phyloP scores from a whole-genome alignment of 164 flowering plant genomes.

The Vitis cinerea region DNA sequence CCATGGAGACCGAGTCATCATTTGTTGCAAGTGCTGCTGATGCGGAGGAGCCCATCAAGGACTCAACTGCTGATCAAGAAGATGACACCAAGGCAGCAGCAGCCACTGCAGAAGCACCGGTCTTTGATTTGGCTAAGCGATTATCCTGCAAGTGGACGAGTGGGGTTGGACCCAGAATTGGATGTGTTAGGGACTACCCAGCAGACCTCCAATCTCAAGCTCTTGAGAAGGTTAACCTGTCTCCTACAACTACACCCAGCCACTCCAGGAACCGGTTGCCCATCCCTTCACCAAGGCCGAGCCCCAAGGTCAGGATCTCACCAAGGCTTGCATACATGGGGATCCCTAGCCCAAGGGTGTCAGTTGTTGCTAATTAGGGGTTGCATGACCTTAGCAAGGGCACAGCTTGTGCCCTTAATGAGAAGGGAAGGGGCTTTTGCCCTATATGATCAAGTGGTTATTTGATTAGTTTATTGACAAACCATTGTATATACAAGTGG shows the following conservation, averaged over 20 bases:
- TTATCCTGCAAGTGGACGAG: conserved; percentile 79
- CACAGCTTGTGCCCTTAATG: conserved; percentile 2
- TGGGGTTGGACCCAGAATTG: conserved; percentile 80
- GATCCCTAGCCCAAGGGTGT: conserved; percentile 61
- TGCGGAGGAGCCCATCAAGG: background rate
- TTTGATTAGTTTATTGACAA: background rate
- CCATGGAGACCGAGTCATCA: conserved; percentile 2
- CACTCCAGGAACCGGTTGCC: conserved; percentile 33
- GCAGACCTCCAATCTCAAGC: conserved; percentile 62
- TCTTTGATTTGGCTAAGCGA: conserved; percentile 37
- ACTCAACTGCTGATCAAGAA: background rate
- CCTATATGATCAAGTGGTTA: background rate
- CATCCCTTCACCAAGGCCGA: conserved; percentile 65
- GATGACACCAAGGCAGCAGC: background rate
- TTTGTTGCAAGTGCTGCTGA: background rate
- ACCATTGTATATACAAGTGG: background rate
- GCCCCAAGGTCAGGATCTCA: conserved; percentile 38
- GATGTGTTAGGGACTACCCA: conserved; percentile 86
- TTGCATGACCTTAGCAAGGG: background rate
- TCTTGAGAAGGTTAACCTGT: conserved; percentile 72
- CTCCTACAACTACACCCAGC: conserved; percentile 48
- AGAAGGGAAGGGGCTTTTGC: background rate
- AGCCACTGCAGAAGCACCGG: conserved; percentile 20
- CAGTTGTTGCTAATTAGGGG: conserved; percentile 14
- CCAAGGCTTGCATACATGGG: conserved; percentile 45